Evolutionary conservation across 1,139 yeast species (phyloP).

Genomic region (Debaryomyces sp.): DNA sequence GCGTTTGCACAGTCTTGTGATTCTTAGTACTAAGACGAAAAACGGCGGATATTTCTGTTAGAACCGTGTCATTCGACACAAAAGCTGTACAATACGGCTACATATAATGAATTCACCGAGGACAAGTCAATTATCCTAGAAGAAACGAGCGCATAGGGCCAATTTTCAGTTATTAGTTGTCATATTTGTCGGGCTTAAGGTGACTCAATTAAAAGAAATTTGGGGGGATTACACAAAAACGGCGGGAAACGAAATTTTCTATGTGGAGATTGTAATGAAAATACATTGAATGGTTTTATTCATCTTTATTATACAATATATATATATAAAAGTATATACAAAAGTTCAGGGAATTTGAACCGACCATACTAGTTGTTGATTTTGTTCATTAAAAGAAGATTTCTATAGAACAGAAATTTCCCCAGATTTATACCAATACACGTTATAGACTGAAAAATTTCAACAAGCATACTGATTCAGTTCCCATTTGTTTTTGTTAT

Average conservation of each 20-base stretch:
- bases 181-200: background rate
- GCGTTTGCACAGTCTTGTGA: conserved; percentile 5
- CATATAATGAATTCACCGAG: background rate
- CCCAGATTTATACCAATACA: conserved; percentile 1
- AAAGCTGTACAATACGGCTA: background rate
- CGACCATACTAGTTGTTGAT: background rate
- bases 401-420: background rate
- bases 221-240: conserved; percentile 3
- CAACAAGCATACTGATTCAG: background rate
- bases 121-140: background rate
- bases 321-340: conserved; percentile 1
- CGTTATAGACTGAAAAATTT: conserved; percentile 1
- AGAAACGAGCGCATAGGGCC: background rate
- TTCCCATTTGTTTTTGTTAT: conserved; percentile 2
- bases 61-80: background rate
- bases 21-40: background rate
- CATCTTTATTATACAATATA: background rate
- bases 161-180: background rate
- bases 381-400: background rate
- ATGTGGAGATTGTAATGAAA: conserved; percentile 6
- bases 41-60: background rate
- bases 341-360: background rate
- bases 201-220: conserved; percentile 6
- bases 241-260: conserved; percentile 1
- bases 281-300: background rate